Evolutionary conservation across 2,329 filamentous ascomycete genomes (phyloP).

Genomic region (Colletotrichum sp.): DNA sequence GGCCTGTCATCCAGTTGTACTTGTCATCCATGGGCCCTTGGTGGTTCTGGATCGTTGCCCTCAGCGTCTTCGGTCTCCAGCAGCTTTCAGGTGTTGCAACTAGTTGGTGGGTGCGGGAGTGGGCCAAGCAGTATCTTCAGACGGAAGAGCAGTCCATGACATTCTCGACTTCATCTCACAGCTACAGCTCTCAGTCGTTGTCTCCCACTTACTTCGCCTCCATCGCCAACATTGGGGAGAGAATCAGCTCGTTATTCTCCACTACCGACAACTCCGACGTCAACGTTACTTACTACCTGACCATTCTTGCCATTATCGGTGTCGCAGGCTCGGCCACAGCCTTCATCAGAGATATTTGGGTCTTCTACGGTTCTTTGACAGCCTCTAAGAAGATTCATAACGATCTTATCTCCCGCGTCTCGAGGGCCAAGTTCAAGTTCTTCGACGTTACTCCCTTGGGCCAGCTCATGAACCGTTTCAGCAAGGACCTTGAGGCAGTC

Average conservation of each 20-base stretch:
- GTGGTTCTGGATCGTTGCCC: conserved; percentile 89
- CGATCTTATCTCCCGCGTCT: conserved; percentile 76
- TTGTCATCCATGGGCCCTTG: conserved; percentile 90
- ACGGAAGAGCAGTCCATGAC: conserved; percentile 41
- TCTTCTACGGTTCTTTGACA: conserved; percentile 90
- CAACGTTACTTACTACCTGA: conserved; percentile 83
- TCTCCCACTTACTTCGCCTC: conserved; percentile 44
- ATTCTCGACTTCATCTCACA: conserved; percentile 40
- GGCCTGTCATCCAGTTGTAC: conserved; percentile 85
- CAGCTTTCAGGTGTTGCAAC: conserved; percentile 87
- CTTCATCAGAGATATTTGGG: conserved; percentile 80
- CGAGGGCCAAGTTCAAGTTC: conserved; percentile 93
- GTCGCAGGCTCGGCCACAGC: conserved; percentile 80
- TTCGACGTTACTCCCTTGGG: conserved; percentile 96
- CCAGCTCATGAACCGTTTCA: conserved; percentile 98
- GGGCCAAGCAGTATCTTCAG: conserved; percentile 85
- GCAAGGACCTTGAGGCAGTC: conserved; percentile 92
- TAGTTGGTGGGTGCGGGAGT: conserved; percentile 93
- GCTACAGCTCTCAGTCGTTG: conserved; percentile 36
- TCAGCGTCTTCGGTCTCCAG: conserved; percentile 78
- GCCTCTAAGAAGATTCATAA: conserved; percentile 87
- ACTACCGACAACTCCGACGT: conserved; percentile 58
- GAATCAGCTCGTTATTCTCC: conserved; percentile 34
- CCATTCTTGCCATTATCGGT: conserved; percentile 82
- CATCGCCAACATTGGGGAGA: conserved; percentile 41